Base-by-base conservation (phyloP, 2,329 filamentous ascomycete species). In the Aspergillus arachidicola region DNA sequence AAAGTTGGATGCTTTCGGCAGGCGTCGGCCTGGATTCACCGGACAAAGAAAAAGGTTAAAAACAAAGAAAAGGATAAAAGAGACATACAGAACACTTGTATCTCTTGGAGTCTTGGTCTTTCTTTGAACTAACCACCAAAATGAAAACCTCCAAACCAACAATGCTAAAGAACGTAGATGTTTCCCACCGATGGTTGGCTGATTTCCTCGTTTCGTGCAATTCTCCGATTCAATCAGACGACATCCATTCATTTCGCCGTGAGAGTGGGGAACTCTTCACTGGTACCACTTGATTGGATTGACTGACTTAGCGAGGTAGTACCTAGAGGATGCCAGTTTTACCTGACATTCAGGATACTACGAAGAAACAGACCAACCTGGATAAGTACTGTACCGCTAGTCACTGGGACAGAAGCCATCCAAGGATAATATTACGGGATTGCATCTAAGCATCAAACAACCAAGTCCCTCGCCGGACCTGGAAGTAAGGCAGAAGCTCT, bases 391-490 rank as follows among this genome's bases (percentile, higher is more conserved):
- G 48, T 32, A 51, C 48, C 48, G n/a, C 41, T 48, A 58, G 30
- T 34, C 26, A 23, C 14, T 36, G 14, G 41, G 45, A 57, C 28
- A 36, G 21, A 23, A 43, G 32, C 54, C 51, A 34, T 41, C 54
- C 41, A 56, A 61, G 59, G 64, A 64, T 54, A 67, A 67, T 64
- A 45, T 62, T 65, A 62, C 64, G 58, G 58, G 46, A 58, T 46
- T 21, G 28, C 11, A 62, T 48, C 19, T 19, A 53, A 21, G 57
- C 43, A 53, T 57, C 43, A 48, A 38, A 30, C 26, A 46, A 38
- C 16, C 41, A 36, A 5, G 34, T 36, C 34, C 30, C 12, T 32
- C 9, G 19, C 28, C n/a, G 9, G 30, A 14, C 60, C 19, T 36
- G 11, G 16, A 54, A n/a, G 26, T 26, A 56, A 57, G 46, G 46